A percentile compares a stretch with the other conserved stretches of the same genome.
phyloP scores from a whole-genome alignment of 179 eudicot genomes.

The Silene coronaria region DNA sequence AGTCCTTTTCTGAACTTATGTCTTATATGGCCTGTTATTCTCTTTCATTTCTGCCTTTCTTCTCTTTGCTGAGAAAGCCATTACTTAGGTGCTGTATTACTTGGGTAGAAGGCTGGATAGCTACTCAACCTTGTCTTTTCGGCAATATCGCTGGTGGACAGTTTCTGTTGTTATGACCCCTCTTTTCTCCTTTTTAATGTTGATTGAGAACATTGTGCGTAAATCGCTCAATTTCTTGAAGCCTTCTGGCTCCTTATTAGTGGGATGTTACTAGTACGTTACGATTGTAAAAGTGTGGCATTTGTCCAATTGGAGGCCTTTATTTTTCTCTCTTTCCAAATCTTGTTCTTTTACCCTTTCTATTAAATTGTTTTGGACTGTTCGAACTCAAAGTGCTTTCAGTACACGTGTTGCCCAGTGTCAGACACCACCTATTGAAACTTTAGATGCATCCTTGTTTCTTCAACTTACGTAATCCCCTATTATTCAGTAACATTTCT shows the following conservation, averaged over 20 bases:
- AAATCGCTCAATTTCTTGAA: not conserved
- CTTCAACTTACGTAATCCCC: not conserved
- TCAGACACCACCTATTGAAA: not conserved
- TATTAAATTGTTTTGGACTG: not conserved
- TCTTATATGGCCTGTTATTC: not conserved
- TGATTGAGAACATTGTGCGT: not conserved
- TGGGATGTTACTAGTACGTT: not conserved
- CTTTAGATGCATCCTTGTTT: not conserved
- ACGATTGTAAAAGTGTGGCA: not conserved
- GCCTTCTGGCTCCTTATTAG: not conserved
- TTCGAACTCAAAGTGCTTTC: not conserved
- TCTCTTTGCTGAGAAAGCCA: not conserved
- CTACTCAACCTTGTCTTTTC: not conserved
- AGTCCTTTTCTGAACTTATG: not conserved
- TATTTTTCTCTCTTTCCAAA: not conserved
- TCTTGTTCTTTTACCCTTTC: not conserved
- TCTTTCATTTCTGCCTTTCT: too few species aligned
- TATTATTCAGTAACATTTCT: not conserved
- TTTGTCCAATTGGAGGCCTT: not conserved
- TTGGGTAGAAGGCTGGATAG: not conserved
- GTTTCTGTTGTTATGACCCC: conserved; percentile 2
- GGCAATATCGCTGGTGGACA: not conserved
- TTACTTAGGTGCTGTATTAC: not conserved
- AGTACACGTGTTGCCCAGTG: not conserved
- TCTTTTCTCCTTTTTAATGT: not conserved